Percentiles rank a stretch among this genome's conserved stretches.
phyloP scores from a whole-genome alignment of 495 filamentous ascomycete species.

The Daldinia concentrica region DNA sequence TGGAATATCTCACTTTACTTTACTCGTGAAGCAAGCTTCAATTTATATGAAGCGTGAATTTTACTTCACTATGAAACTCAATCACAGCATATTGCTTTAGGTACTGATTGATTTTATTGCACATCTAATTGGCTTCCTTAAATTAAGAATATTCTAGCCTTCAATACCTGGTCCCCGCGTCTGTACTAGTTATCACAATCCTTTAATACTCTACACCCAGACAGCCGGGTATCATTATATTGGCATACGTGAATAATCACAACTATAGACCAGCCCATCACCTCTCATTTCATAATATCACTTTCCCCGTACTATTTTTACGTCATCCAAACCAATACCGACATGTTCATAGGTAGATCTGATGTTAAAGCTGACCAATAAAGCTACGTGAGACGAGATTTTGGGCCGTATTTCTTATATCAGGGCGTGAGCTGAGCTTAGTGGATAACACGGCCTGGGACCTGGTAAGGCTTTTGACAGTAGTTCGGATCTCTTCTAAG shows the following conservation, averaged over 20 bases:
- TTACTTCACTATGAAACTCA: background rate
- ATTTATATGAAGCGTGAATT: too few relatives aligned
- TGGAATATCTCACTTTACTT: too few relatives aligned
- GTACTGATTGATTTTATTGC: too few relatives aligned
- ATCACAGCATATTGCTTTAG: too few relatives aligned
- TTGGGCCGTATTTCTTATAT: background rate
- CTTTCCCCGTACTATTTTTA: background rate
- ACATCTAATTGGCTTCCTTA: too few relatives aligned
- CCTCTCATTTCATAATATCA: background rate
- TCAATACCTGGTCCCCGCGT: too few relatives aligned
- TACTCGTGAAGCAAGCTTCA: too few relatives aligned
- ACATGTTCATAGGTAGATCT: background rate
- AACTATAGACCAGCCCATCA: background rate
- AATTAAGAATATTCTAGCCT: too few relatives aligned
- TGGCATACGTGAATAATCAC: background rate
- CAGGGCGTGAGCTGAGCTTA: constrained; percentile 8
- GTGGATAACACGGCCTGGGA: background rate
- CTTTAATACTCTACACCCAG: too few relatives aligned
- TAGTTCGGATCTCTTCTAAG: constrained; percentile 22
- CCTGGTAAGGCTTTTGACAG: background rate
- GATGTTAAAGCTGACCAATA: constrained; percentile 18
- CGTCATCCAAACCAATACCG: background rate
- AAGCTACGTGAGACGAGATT: constrained; percentile 13
- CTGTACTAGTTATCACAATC: too few relatives aligned
- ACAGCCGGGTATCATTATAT: too few relatives aligned